Evolutionary conservation across 106 monocot genomes (phyloP), one percentile per base, ranked within the genome.

Genomic region (Xerophyta viscosa): DNA sequence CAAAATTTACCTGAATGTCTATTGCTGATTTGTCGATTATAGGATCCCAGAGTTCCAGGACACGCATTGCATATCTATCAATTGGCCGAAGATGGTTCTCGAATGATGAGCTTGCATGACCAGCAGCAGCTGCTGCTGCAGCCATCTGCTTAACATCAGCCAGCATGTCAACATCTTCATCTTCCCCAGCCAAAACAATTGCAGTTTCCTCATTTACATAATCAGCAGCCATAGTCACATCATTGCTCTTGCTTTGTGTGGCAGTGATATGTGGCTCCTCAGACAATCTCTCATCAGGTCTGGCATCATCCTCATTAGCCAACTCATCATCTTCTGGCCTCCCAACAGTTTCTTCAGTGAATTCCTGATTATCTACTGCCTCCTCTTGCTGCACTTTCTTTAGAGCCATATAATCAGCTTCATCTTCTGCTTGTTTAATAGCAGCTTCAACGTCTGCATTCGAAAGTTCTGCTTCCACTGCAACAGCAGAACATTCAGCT

Each of bases 61-160:
- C 89, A 23, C 90, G 78, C 98, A 98, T 98, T 36, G 98, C 98
- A 80, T 98, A 98, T 72, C 98, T 77, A 58, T 98, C 90, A 69
- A 98, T 86, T 23, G 98, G 98, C 21, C 82, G 81, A 75, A 98
- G 85, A 47, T 90, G 82, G 51, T 83, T 79, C 56, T 90, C 98
- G 70, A 98, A 98, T 22, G 79, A 89, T 69, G 89, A 98, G 77
- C 90, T 90, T 62, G 89, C 82, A 58, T 98, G 71, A 27, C 98
- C 98, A 50, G 98, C 86, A 43, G 98, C 98, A 20, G 78, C 85
- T 1, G 98, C 98, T 7, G 85, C 88, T 4, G 89, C 98, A 13
- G 82, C 98, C 86, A 98, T 73, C 76, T 90, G 98, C 62, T 89
- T 89, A 36, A 90, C 90, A 77, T 98, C 90, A 66, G 86, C 85